Evolutionary conservation across 2,329 filamentous ascomycete genomes (phyloP).

Genomic region (Tolypocladium tropicale): DNA sequence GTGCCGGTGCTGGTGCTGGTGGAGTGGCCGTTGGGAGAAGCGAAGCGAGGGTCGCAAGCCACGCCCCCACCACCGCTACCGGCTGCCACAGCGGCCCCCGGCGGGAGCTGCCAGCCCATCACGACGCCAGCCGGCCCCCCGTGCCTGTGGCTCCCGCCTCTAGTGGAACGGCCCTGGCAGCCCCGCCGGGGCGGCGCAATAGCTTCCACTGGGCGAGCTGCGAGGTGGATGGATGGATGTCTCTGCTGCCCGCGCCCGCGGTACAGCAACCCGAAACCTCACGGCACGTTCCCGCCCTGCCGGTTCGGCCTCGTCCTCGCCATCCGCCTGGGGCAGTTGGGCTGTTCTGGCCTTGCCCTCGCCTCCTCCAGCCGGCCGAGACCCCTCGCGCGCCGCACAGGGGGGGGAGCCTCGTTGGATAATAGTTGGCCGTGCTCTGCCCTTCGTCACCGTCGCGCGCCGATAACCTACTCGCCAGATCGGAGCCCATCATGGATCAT

Average conservation of each 20-base stretch:
- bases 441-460: not conserved
- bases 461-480: not conserved
- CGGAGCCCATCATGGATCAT: not conserved
- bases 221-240: too few species aligned
- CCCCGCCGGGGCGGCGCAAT: not conserved
- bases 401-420: not conserved
- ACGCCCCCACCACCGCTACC: not conserved
- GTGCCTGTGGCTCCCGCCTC: constrained; percentile 17
- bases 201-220: too few species aligned
- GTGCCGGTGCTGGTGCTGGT: too few species aligned
- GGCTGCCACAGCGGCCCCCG: not conserved
- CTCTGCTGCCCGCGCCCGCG: too few species aligned
- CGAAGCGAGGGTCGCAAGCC: not conserved
- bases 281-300: not conserved
- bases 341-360: not conserved
- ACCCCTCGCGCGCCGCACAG: not conserved
- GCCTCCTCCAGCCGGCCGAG: not conserved
- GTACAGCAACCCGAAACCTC: not conserved
- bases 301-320: not conserved
- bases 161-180: constrained; percentile 13
- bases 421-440: too few species aligned
- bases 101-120: constrained; percentile 16
- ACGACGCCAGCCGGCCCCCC: constrained; percentile 16
- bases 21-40: not conserved
- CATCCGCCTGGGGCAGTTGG: too few species aligned